phyloP scores from a whole-genome alignment of 495 filamentous ascomycete species.

The Penicillium paradoxum region DNA sequence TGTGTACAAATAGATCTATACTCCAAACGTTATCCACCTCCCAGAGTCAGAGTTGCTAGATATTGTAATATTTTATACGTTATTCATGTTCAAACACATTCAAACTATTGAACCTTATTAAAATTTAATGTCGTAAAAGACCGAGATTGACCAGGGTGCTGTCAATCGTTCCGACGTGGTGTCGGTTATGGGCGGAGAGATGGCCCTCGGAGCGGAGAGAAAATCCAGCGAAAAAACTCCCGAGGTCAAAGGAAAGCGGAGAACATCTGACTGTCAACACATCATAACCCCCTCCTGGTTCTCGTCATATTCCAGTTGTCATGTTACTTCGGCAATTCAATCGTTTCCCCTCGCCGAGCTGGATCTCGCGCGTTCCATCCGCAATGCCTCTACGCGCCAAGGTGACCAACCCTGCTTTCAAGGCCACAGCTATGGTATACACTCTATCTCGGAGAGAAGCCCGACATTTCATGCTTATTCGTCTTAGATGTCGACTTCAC shows the following conservation, averaged over 20 bases:
- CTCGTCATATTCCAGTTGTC: conserved; percentile 21
- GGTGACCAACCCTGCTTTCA: conserved; percentile 58
- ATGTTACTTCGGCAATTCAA: conserved; percentile 52
- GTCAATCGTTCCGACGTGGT: background rate
- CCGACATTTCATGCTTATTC: conserved; percentile 3
- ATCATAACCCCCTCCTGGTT: conserved; percentile 11
- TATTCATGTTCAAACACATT: background rate
- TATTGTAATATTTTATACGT: background rate
- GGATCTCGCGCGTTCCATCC: conserved; percentile 47
- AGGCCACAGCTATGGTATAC: conserved; percentile 42
- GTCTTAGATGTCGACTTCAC: conserved; percentile 54
- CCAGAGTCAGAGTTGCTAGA: background rate
- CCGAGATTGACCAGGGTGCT: background rate
- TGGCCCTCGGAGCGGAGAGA: conserved; percentile 25
- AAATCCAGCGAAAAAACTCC: conserved; percentile 28
- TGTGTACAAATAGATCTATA: conserved; percentile 37
- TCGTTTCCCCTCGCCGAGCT: conserved; percentile 46
- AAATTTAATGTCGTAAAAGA: background rate
- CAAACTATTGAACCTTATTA: background rate
- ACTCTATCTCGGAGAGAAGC: background rate
- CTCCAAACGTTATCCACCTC: background rate
- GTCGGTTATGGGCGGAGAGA: conserved; percentile 20
- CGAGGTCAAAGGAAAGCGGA: conserved; percentile 32
- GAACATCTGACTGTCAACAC: conserved; percentile 24
- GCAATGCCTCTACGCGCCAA: conserved; percentile 88